A percentile compares a stretch with the other conserved stretches of the same genome.
phyloP scores from a whole-genome alignment of 1,139 yeast species.

The Pichia sp. region DNA sequence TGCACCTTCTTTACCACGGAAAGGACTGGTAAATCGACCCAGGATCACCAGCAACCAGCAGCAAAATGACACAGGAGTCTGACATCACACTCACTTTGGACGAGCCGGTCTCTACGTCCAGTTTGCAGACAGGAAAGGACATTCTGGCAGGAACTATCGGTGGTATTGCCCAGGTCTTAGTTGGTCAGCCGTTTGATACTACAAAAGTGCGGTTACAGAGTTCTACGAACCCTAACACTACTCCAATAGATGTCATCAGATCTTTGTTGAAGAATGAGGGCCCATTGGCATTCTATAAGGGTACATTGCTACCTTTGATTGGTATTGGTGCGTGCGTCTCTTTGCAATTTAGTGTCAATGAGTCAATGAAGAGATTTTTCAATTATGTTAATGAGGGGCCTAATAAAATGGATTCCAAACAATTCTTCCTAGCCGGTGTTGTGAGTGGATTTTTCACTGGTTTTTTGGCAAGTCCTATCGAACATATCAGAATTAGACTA shows the following conservation, averaged over 20 bases:
- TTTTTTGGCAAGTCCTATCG: conserved; percentile 83
- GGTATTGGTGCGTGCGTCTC: conserved; percentile 90
- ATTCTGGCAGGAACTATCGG: conserved; percentile 88
- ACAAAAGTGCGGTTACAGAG: conserved; percentile 88
- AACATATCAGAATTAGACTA: conserved; percentile 82
- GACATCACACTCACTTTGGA: conserved; percentile 29
- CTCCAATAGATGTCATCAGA: conserved; percentile 66
- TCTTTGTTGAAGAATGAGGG: conserved; percentile 72
- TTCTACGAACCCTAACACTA: conserved; percentile 60
- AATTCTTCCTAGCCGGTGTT: conserved; percentile 74
- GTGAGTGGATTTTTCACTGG: conserved; percentile 90
- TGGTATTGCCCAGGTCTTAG: conserved; percentile 88
- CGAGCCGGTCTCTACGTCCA: conserved; percentile 13
- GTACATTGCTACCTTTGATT: conserved; percentile 55
- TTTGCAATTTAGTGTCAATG: conserved; percentile 84
- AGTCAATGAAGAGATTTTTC: conserved; percentile 80
- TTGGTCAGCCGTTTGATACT: conserved; percentile 96
- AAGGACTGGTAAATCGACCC: too few species aligned
- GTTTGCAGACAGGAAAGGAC: conserved; percentile 64
- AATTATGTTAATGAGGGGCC: conserved; percentile 26
- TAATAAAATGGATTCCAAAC: conserved; percentile 30
- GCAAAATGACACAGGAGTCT: conserved; percentile 38
- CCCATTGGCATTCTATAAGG: conserved; percentile 51
- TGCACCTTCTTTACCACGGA: too few species aligned
- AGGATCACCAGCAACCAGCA: too few species aligned